Percentiles rank a stretch among this genome's conserved stretches.
Conservation (phyloP, 2,329 filamentous ascomycete genomes). For the Diaporthe sp. region DNA sequence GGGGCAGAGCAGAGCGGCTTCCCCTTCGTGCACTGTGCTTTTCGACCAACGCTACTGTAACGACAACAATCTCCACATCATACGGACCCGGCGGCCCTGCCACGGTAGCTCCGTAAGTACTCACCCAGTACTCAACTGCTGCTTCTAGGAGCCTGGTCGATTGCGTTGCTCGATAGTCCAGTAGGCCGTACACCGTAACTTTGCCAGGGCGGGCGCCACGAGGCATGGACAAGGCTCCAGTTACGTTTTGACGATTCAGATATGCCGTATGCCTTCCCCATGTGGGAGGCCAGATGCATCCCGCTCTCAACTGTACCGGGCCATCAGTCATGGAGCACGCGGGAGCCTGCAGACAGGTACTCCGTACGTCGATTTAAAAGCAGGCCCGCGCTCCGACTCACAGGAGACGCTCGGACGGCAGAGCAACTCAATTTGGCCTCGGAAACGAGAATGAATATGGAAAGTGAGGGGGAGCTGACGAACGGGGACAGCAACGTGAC, state of each 20-base stretch:
- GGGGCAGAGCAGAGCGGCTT: not conserved
- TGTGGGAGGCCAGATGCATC: constrained; percentile 4
- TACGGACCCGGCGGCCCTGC: constrained; percentile 35
- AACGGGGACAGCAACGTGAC: constrained; percentile 14
- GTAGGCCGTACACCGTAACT: constrained; percentile 31
- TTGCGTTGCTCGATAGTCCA: not conserved
- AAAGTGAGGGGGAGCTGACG: constrained; percentile 15
- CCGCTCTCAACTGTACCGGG: not conserved
- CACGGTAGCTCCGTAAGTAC: constrained; percentile 35
- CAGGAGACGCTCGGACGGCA: constrained; percentile 29
- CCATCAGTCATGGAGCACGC: constrained; percentile 20
- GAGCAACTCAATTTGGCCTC: constrained; percentile 24
- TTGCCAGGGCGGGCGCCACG: constrained; percentile 10
- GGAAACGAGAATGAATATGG: constrained; percentile 25
- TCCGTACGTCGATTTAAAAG: constrained; percentile 31
- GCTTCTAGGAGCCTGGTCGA: constrained; percentile 1
- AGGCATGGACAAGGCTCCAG: constrained; percentile 9
- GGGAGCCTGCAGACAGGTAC: constrained; percentile 18
- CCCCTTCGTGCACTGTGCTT: constrained; percentile 30
- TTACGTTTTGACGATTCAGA: constrained; percentile 27
- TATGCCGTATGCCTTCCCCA: constrained; percentile 4
- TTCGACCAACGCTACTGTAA: constrained; percentile 30
- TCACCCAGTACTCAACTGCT: constrained; percentile 23
- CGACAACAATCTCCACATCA: constrained; percentile 31
- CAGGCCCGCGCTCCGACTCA: constrained; percentile 34